These are phyloP conservation scores for Puccinia coronata DNA, from an alignment of 1,284 basidiomycete genomes.

Conservation along the genomic window DNA sequence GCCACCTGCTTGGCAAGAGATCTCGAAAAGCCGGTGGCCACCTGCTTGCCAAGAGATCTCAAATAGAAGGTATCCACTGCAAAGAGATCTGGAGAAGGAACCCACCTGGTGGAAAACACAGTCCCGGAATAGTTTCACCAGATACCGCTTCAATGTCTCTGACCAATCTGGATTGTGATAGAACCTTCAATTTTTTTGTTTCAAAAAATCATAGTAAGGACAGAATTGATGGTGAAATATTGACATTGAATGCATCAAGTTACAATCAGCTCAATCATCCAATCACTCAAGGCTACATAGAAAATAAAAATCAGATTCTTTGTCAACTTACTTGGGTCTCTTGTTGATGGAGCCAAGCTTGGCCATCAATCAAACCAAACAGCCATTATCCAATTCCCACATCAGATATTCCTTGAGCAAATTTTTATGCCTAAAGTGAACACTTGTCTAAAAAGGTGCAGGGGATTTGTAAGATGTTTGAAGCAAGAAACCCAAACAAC, in stretches of 20 bases:
- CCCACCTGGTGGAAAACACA: constrained; percentile 98
- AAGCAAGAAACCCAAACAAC: constrained; percentile 61
- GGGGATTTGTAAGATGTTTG: not conserved
- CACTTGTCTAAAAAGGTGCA: not conserved
- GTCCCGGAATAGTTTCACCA: constrained; percentile 96
- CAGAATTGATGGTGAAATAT: too few species aligned
- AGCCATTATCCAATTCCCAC: constrained; percentile 92
- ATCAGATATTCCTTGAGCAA: constrained; percentile 78
- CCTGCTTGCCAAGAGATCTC: too few species aligned
- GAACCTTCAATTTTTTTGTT: constrained; percentile 66
- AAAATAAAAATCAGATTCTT: not conserved
- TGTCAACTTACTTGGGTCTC: constrained; percentile 77
- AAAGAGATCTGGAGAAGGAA: too few species aligned
- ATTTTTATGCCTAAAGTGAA: constrained; percentile 62
- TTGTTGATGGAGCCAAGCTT: constrained; percentile 99
- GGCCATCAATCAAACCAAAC: constrained; percentile 84
- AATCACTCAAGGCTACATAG: too few species aligned
- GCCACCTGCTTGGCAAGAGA: too few species aligned
- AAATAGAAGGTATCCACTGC: too few species aligned
- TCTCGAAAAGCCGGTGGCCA: too few species aligned
- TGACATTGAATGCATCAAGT: too few species aligned
- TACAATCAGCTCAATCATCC: too few species aligned
- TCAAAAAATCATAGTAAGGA: constrained; percentile 54
- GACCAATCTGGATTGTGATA: constrained; percentile 94
- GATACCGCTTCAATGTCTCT: constrained; percentile 96